Evolutionary conservation across 2,329 filamentous ascomycete genomes (phyloP).

Genomic region (Phialophora expanda): DNA sequence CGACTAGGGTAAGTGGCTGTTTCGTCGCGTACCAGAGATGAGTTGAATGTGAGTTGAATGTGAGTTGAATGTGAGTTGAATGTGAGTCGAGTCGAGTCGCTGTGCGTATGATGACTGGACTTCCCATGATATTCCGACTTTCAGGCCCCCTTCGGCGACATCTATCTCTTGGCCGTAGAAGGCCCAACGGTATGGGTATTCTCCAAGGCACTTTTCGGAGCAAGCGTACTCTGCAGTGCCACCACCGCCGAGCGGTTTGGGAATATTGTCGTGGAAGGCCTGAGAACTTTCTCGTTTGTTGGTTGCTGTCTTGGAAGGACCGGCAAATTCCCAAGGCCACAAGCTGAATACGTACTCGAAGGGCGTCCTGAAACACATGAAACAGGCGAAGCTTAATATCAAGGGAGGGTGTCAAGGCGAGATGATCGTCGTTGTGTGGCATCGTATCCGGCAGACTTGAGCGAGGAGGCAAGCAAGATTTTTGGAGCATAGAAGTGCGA

Average conservation of each 20-base stretch:
- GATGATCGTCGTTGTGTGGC: background rate
- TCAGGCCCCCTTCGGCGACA: slow-evolving; percentile 11
- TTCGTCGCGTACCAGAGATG: background rate
- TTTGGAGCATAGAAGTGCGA: too few species aligned
- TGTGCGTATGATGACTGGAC: background rate
- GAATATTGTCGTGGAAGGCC: slow-evolving; percentile 14
- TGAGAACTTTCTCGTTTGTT: background rate
- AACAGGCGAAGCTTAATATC: background rate
- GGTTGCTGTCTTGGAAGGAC: background rate
- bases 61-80: background rate
- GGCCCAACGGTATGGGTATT: slow-evolving; percentile 5
- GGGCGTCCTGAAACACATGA: too few species aligned
- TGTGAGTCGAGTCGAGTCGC: background rate
- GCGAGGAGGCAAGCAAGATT: background rate
- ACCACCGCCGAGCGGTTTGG: background rate
- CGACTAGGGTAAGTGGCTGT: background rate
- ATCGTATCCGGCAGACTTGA: background rate
- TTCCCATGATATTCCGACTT: background rate
- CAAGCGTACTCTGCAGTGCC: background rate
- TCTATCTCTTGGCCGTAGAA: slow-evolving; percentile 7
- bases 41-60: background rate
- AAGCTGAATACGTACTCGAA: background rate
- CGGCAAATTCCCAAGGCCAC: background rate
- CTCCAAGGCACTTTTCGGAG: background rate
- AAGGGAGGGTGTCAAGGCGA: background rate